These are phyloP conservation scores for Byssochlamys sp. DNA, from an alignment of 2,329 filamentous ascomycete species.

Conservation along the genomic window DNA sequence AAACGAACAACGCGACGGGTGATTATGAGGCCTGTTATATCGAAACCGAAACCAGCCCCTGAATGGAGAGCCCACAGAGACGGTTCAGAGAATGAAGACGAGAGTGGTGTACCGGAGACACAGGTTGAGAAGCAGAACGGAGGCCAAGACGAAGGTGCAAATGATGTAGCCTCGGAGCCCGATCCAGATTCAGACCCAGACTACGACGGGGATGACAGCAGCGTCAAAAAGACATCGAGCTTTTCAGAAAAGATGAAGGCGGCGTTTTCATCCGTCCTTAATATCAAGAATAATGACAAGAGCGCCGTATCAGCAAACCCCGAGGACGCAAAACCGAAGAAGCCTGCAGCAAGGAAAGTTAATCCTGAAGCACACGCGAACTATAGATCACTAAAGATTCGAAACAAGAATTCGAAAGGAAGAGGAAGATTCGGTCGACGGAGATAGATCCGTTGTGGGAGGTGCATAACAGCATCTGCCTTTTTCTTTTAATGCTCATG, in stretches of 20 bases:
- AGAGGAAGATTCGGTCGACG: conserved; percentile 29
- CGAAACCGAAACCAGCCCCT: conserved; percentile 21
- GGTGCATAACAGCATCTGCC: not conserved
- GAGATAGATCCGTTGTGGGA: conserved; percentile 12
- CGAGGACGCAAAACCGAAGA: conserved; percentile 14
- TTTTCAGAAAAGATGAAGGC: conserved; percentile 30
- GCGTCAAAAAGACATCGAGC: conserved; percentile 17
- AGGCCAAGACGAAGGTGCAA: conserved; percentile 6
- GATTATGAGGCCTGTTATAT: conserved; percentile 32
- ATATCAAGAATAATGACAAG: conserved; percentile 10
- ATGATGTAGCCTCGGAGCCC: conserved; percentile 15
- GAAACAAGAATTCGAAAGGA: conserved; percentile 28
- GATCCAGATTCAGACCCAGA: conserved; percentile 22
- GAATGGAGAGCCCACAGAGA: conserved; percentile 8
- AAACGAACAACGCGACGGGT: conserved; percentile 39
- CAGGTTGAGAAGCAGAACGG: conserved; percentile 8
- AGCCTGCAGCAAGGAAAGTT: conserved; percentile 25
- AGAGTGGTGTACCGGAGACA: conserved; percentile 19
- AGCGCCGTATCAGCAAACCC: not conserved
- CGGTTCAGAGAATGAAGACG: conserved; percentile 10
- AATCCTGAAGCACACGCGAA: conserved; percentile 41
- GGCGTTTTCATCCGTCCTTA: conserved; percentile 17
- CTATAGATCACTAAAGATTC: conserved; percentile 39
- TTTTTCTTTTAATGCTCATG: not conserved
- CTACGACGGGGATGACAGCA: conserved; percentile 14